phyloP scores from a whole-genome alignment of 2,329 filamentous ascomycete genomes.

The Clonostachys solani region DNA sequence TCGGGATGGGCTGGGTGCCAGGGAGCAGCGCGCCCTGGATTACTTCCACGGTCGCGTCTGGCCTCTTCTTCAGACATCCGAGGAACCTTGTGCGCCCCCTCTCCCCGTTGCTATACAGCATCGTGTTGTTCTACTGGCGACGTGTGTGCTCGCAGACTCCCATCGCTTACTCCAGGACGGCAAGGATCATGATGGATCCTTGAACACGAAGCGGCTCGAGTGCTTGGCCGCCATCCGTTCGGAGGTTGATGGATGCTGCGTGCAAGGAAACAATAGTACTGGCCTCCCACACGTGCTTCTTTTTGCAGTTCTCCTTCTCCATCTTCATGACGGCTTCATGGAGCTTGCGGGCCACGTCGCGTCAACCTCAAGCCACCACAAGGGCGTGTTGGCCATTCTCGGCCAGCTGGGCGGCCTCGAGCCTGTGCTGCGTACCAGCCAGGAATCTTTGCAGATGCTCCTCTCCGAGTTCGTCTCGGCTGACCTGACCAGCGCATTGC shows the following conservation, averaged over 20 bases:
- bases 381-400: slow-evolving; percentile 28
- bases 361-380: slow-evolving; percentile 26
- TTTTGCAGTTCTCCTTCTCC: slow-evolving; percentile 35
- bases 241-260: slow-evolving; percentile 22
- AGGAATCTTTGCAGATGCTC: slow-evolving; percentile 27
- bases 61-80: slow-evolving; percentile 19
- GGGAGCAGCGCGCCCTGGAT: slow-evolving; percentile 21
- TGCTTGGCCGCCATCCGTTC: slow-evolving; percentile 23
- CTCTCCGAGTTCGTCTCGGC: slow-evolving; percentile 36
- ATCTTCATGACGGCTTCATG: slow-evolving; percentile 33
- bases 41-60: slow-evolving; percentile 26
- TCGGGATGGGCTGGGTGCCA: slow-evolving; percentile 10
- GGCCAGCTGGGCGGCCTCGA: slow-evolving; percentile 20
- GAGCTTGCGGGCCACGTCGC: slow-evolving; percentile 19
- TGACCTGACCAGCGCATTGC: slow-evolving; percentile 33
- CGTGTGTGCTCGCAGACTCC: slow-evolving; percentile 22
- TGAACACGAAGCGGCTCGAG: slow-evolving; percentile 16
- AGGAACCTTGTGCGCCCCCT: slow-evolving; percentile 20
- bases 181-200: slow-evolving; percentile 13
- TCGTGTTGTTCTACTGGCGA: slow-evolving; percentile 22
- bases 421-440: slow-evolving; percentile 11
- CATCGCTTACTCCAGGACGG: slow-evolving; percentile 23
- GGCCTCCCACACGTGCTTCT: slow-evolving; percentile 19
- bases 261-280: slow-evolving; percentile 7
- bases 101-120: slow-evolving; percentile 20